Conservation (phyloP, 1,139 yeast genomes). For the Saccharomyces hybrid region DNA sequence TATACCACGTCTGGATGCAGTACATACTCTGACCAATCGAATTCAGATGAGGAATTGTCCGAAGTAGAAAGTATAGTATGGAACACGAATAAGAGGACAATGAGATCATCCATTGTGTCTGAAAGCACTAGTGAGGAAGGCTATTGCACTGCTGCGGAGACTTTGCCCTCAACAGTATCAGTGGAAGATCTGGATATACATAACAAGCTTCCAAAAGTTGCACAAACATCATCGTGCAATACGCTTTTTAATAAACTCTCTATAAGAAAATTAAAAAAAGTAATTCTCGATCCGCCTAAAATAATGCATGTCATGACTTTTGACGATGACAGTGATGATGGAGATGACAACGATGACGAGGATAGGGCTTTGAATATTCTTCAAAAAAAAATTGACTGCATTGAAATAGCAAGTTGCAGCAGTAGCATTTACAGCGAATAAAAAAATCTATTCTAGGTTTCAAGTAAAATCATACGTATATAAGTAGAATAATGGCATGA, state of each 20-base stretch:
- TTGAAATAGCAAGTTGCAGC: constrained; percentile 7
- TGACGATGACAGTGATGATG: constrained; percentile 4
- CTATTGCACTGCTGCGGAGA: constrained; percentile 12
- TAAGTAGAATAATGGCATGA: background rate
- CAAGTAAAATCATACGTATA: background rate
- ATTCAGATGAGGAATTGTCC: constrained; percentile 24
- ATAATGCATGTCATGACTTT: constrained; percentile 3
- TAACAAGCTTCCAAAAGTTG: background rate
- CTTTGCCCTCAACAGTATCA: constrained; percentile 10
- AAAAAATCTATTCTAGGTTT: background rate
- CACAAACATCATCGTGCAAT: background rate
- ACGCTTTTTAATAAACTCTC: background rate
- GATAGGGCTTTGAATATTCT: constrained; percentile 7
- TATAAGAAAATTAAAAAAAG: constrained; percentile 2
- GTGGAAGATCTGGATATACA: constrained; percentile 7
- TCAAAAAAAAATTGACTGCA: constrained; percentile 13
- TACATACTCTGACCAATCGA: constrained; percentile 18
- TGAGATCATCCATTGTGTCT: background rate
- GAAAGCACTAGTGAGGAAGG: constrained; percentile 7
- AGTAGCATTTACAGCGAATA: constrained; percentile 5
- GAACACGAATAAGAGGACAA: background rate
- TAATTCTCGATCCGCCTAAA: constrained; percentile 4
- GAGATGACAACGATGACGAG: constrained; percentile 4
- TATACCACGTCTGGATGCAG: constrained; percentile 11
- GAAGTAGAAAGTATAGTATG: constrained; percentile 7